Evolutionary conservation across 2,329 filamentous ascomycete species (phyloP), one percentile per base, ranked within the genome.

Genomic region (Aspergillus uvarum): DNA sequence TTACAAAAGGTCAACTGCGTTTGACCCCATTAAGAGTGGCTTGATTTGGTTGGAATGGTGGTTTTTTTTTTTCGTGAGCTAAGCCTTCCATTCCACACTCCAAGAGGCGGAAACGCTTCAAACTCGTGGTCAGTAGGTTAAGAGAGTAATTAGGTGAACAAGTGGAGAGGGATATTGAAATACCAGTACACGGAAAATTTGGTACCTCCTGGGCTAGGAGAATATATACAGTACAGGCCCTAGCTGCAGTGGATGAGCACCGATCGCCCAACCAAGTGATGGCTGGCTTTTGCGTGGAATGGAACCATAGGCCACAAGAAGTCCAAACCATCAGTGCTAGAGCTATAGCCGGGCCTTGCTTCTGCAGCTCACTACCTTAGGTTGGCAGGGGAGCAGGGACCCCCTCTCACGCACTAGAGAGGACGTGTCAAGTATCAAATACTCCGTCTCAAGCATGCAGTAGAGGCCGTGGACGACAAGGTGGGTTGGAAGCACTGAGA

Each of bases 271-370:
- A 58, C 48, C 55, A 49, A 51, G 57, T 60, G 24, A 47, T n/a
- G 56, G 60, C 24, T 26, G 44, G 48, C 35, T 55, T 47, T 50
- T 47, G 48, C 47, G 32, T 47, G 47, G 56, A 35, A 42, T 19
- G 32, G 52, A 57, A 59, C 42, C 47, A 62, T 62, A 60, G 60
- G 60, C 48, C 58, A 59, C 48, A 51, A 57, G 35, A 32, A 19
- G 26, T 24, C 57, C 56, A 58, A 57, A 58, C 58, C 47, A 56
- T 58, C 44, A 53, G 48, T 49, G 44, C 59, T 62, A 61, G 54
- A 24, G 52, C 38, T 54, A 47, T 42, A 21, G 52, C 47, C 29
- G 38, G 38, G 42, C 42, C 32, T 53, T 59, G 31, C 26, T 19
- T 54, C 48, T 63, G 62, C 59, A 60, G 52, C 52, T 29, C 42